phyloP scores from a whole-genome alignment of 176 grass and related monocot genomes.

The Eremochloa ophiuroides region DNA sequence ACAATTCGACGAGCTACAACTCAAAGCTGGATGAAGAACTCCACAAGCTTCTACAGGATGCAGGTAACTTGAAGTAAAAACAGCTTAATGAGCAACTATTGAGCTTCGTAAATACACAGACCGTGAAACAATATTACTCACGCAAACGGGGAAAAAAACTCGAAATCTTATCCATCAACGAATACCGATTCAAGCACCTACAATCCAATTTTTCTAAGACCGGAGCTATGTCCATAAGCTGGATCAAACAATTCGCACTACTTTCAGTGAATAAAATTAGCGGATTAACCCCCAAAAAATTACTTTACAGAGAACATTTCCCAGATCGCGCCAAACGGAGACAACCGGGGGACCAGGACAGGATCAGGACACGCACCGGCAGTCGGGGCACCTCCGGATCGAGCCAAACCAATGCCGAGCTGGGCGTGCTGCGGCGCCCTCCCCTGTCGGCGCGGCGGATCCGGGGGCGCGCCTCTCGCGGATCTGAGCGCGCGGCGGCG shows the following conservation, averaged over 20 bases:
- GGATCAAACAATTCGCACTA: conserved; percentile 27
- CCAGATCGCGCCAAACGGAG: conserved; percentile 42
- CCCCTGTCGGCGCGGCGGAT: conserved; percentile 26
- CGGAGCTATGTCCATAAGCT: not conserved
- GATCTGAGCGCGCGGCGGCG: conserved; percentile 32
- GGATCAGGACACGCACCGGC: conserved; percentile 36
- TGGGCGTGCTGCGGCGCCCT: not conserved
- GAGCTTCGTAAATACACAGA: not conserved
- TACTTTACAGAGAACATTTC: conserved; percentile 16
- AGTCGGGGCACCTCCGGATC: conserved; percentile 30
- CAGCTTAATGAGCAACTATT: conserved; percentile 10
- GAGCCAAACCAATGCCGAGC: conserved; percentile 44
- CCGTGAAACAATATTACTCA: not conserved
- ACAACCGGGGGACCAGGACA: conserved; percentile 19
- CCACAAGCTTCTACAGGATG: conserved; percentile 1
- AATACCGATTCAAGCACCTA: not conserved
- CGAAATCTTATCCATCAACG: not conserved
- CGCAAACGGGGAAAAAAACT: not conserved
- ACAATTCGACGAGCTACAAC: not conserved
- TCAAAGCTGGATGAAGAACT: conserved; percentile 5
- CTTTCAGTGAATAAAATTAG: conserved; percentile 9
- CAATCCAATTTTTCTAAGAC: conserved; percentile 21
- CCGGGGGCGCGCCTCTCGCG: conserved; percentile 11
- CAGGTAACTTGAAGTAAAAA: conserved; percentile 8
- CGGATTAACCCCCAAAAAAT: conserved; percentile 8